Conservation (phyloP, 2,329 filamentous ascomycete species). For the Epichloe uncinata region DNA sequence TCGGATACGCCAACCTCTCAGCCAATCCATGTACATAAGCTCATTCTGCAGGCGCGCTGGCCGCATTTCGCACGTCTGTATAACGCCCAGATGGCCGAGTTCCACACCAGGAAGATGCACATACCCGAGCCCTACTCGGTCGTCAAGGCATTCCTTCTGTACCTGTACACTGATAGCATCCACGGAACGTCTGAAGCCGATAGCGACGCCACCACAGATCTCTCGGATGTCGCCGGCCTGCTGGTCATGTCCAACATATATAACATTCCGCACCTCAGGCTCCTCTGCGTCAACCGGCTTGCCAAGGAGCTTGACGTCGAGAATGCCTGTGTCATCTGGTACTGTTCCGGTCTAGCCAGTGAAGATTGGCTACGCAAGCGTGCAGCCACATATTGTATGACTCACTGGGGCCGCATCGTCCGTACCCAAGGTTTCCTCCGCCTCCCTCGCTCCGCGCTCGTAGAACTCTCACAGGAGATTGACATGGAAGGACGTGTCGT, state of each 20-base stretch:
- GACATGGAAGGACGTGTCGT: constrained; percentile 87
- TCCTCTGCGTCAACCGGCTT: constrained; percentile 82
- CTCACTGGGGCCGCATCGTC: constrained; percentile 89
- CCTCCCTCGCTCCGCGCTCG: constrained; percentile 63
- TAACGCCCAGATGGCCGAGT: constrained; percentile 90
- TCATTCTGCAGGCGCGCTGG: constrained; percentile 92
- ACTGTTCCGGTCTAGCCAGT: constrained; percentile 76
- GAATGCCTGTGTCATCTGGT: constrained; percentile 92
- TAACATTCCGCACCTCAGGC: constrained; percentile 83
- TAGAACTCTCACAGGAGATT: constrained; percentile 87
- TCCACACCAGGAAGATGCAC: constrained; percentile 94
- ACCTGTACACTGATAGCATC: constrained; percentile 93
- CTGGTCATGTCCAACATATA: constrained; percentile 98
- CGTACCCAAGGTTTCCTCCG: constrained; percentile 76
- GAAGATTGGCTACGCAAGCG: constrained; percentile 90
- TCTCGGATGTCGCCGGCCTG: constrained; percentile 82
- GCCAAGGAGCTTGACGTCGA: constrained; percentile 87
- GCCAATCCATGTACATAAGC: constrained; percentile 87
- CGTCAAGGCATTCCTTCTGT: constrained; percentile 89
- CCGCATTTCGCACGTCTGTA: constrained; percentile 91
- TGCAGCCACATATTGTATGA: constrained; percentile 77
- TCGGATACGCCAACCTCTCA: constrained; percentile 54
- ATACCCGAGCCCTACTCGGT: constrained; percentile 93
- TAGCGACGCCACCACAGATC: constrained; percentile 59
- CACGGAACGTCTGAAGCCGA: constrained; percentile 35